Conservation (phyloP, 306 rosid species). For the Alnus glutinosa region DNA sequence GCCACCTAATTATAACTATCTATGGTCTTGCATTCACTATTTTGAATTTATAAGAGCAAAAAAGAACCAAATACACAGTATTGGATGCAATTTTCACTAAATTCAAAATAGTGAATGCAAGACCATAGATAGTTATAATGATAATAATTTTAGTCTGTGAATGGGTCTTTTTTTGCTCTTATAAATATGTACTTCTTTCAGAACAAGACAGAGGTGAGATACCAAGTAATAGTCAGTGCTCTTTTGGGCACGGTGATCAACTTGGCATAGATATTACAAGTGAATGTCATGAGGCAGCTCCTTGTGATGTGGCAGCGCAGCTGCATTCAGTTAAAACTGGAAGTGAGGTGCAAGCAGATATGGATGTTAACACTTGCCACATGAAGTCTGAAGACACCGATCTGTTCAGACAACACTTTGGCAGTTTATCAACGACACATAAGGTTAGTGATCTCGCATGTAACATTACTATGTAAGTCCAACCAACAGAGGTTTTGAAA, state of each 20-base stretch:
- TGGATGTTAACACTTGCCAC: slow-evolving; percentile 25
- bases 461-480: slow-evolving; percentile 7
- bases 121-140: background rate
- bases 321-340: slow-evolving; percentile 33
- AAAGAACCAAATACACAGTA: background rate
- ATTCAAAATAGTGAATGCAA: background rate
- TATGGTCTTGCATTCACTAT: too few species aligned
- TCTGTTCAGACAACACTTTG: slow-evolving; percentile 65
- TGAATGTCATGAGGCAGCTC: slow-evolving; percentile 31
- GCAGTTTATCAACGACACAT: slow-evolving; percentile 51
- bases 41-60: too few species aligned
- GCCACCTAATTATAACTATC: too few species aligned
- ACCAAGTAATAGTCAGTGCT: slow-evolving; percentile 31
- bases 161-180: slow-evolving; percentile 8
- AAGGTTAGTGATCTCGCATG: slow-evolving; percentile 53
- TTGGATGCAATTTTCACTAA: background rate
- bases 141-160: background rate
- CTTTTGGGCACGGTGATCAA: slow-evolving; percentile 26
- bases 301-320: slow-evolving; percentile 26
- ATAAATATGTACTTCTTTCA: slow-evolving; percentile 36
- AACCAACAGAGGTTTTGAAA: background rate
- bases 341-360: slow-evolving; percentile 32
- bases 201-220: slow-evolving; percentile 29
- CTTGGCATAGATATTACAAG: background rate
- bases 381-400: slow-evolving; percentile 42